Evolutionary conservation across 202 grass and related monocot genomes (phyloP), one percentile per base, ranked within the genome.

Genomic region (Carex sylvatica): DNA sequence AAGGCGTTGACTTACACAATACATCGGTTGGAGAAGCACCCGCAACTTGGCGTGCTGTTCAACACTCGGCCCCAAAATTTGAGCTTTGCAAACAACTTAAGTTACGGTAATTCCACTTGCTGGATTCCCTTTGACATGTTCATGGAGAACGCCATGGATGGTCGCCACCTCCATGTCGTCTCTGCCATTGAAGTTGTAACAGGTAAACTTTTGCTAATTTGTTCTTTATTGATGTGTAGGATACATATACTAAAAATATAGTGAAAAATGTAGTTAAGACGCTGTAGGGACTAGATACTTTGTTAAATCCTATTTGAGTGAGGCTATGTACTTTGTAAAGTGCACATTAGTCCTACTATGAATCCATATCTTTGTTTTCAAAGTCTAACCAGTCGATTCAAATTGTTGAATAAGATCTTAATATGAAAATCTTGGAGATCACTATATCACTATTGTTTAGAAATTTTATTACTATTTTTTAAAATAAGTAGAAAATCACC

Each of bases 71-170:
- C 86, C 62, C 81, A 70, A 84, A 90, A 62, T 90, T 92, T 81
- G 59, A 69, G 74, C 83, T 65, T 61, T 84, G 85, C 42, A 61
- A 84, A 83, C 65, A 84, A 81, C 65, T 90, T 82, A 75, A 77
- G 89, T 49, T 72, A 87, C 76, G 87, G 89, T 55, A 93, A 88
- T 65, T 83, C 84, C 76, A 84, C 80, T 87, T 92, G 88, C 83
- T 97, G 94, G 94, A 84, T 92, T 83, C 79, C 84, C 74, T 87
- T 97, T 88, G 94, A 97, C 84, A 36, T 97, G 61, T 97, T 97
- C 87, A 90, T 97, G 94, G 94, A 97, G 80, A 87, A 89, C 83
- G 22, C 80, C 74, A 93, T 97, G 94, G 89, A 97, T 84, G 86
- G 86, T 59, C 89, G 53, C 70, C 75, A 92, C 82, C 84, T 97